A percentile compares a stretch with the other conserved stretches of the same genome.
Evolutionary conservation across 768 basidiomycete genomes (phyloP).

Genomic region (Amanita brunnescens): DNA sequence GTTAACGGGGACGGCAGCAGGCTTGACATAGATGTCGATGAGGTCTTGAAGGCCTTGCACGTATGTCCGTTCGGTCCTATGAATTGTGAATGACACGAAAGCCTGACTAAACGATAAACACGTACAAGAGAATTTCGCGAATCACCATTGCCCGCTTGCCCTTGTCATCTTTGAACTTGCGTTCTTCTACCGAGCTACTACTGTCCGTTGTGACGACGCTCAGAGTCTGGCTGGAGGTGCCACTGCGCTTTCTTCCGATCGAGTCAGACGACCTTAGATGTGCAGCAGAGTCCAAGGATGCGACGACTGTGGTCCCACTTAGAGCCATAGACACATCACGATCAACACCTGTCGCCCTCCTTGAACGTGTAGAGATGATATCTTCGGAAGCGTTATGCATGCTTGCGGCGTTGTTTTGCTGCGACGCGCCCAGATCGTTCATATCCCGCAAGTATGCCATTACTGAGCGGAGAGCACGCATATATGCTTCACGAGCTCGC

Average conservation of each 20-base stretch:
- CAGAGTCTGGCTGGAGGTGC: constrained; percentile 51
- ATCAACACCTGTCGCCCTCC: constrained; percentile 64
- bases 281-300: constrained; percentile 33
- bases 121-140: constrained; percentile 86
- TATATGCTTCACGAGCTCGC: constrained; percentile 59
- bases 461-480: constrained; percentile 77
- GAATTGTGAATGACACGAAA: constrained; percentile 7
- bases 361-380: constrained; percentile 34
- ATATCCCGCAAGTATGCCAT: constrained; percentile 97
- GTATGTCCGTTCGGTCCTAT: constrained; percentile 89
- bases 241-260: constrained; percentile 52
- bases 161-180: constrained; percentile 90
- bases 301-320: constrained; percentile 34
- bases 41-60: constrained; percentile 91
- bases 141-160: constrained; percentile 76
- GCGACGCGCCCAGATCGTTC: constrained; percentile 78
- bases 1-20: constrained; percentile 63
- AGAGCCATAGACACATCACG: constrained; percentile 50
- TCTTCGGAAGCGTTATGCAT: constrained; percentile 52
- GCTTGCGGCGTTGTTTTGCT: constrained; percentile 48
- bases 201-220: constrained; percentile 76
- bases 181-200: constrained; percentile 64
- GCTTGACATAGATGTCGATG: constrained; percentile 91
- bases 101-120: constrained; percentile 13
- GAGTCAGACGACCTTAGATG: constrained; percentile 62